Evolutionary conservation across 2,329 filamentous ascomycete genomes (phyloP), one percentile per base, ranked within the genome.

Genomic region (Neofusicoccum cordaticola): DNA sequence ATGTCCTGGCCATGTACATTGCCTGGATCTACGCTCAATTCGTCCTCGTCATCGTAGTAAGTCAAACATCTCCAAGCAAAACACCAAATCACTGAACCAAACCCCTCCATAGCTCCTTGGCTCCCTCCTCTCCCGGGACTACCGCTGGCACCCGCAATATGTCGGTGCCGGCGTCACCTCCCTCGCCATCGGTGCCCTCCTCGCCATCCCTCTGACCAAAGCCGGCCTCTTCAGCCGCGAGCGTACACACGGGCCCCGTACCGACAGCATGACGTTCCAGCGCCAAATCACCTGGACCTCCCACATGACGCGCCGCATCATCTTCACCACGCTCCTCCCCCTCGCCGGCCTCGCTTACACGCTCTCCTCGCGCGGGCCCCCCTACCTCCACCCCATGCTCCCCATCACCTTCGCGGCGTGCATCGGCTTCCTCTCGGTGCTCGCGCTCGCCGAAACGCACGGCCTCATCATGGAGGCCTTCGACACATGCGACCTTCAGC

Each of bases 391-490:
- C 62, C 83, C 86, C 63, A 83, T 83, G n/a, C 78, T 88, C 0
- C 90, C 90, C 2, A 87, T 88, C 3, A 72, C 88, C 2, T 87
- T 92, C 68, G 88, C 89, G 0, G 85, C 83, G 0, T 73, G 86
- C 3, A 84, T 92, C 13, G 90, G 89, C 0, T 91, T 91, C 69
- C 79, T 92, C 4, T 89, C 88, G 1, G 88, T 87, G 60, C 83
- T 94, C 9, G 90, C 89, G 1, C 87, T 92, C 51, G 86, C 90
- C 2, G 90, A 93, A 75, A 92, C 90, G 75, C 86, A 89, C 68
- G 89, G 90, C 0, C 78, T 93, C 37, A 84, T 93, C 72, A 93
- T 93, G 90, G 90, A 93, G 72, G 88, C 88, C 0, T 93, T 89
- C 74, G 91, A 93, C 73, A 90, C 88, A n/a, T 91, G 88, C 45